Evolutionary conservation across 768 basidiomycete genomes (phyloP).

Genomic region (Termitomyces sp.): DNA sequence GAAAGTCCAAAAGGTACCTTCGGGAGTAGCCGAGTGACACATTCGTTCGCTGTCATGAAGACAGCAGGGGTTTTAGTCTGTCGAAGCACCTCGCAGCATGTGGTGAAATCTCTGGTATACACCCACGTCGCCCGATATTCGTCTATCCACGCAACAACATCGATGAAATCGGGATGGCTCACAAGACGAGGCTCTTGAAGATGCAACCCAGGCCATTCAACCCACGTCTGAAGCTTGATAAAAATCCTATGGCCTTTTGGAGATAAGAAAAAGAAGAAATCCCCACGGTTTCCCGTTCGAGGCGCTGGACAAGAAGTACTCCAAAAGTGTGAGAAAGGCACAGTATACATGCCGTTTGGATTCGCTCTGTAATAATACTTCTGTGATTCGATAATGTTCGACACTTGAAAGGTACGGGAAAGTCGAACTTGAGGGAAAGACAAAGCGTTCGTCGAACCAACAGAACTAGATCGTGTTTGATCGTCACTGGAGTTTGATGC

Average conservation of each 20-base stretch:
- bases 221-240: neutral
- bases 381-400: neutral
- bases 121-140: constrained; percentile 1
- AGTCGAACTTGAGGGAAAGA: neutral
- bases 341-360: neutral
- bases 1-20: neutral
- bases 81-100: neutral
- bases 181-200: neutral
- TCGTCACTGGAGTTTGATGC: neutral
- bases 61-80: neutral
- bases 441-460: neutral
- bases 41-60: neutral
- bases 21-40: neutral
- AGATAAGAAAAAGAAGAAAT: constrained; percentile 7
- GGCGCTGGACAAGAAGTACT: neutral
- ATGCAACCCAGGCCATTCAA: constrained; percentile 5
- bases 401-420: neutral
- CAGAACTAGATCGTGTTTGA: neutral
- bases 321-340: constrained; percentile 9
- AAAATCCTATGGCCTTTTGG: neutral
- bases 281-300: neutral
- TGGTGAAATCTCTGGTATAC: neutral
- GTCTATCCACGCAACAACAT: constrained; percentile 7
- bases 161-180: constrained; percentile 1
- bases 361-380: neutral